Evolutionary conservation across 2,329 filamentous ascomycete species (phyloP).

Genomic region (Penicillium sclerotigenum): DNA sequence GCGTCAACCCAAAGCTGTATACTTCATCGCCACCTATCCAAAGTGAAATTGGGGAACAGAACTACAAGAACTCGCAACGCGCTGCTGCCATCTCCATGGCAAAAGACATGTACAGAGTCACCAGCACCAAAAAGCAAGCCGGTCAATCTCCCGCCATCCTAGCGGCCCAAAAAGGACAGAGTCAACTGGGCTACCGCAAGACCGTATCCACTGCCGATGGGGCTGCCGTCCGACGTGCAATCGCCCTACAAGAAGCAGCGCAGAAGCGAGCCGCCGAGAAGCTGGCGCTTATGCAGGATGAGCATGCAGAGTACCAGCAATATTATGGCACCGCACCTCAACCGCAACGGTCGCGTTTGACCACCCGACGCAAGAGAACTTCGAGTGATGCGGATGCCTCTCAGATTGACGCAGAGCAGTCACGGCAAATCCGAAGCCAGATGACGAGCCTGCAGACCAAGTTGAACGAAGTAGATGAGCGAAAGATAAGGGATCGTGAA

Average conservation of each 20-base stretch:
- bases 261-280: slow-evolving; percentile 82
- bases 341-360: slow-evolving; percentile 48
- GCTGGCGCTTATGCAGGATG: slow-evolving; percentile 73
- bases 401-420: slow-evolving; percentile 64
- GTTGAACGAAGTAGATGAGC: slow-evolving; percentile 32
- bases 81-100: slow-evolving; percentile 89
- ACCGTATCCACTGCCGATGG: slow-evolving; percentile 28
- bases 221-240: slow-evolving; percentile 22
- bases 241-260: slow-evolving; percentile 74
- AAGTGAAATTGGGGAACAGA: slow-evolving; percentile 70
- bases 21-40: slow-evolving; percentile 70
- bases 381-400: slow-evolving; percentile 62
- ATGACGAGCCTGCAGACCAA: slow-evolving; percentile 79
- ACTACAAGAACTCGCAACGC: slow-evolving; percentile 67
- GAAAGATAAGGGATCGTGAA: slow-evolving; percentile 68
- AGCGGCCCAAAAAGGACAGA: slow-evolving; percentile 36
- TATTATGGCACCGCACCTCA: slow-evolving; percentile 67
- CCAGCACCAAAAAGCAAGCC: slow-evolving; percentile 41
- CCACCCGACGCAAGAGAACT: slow-evolving; percentile 59
- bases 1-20: slow-evolving; percentile 73
- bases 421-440: slow-evolving; percentile 69
- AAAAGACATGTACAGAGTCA: slow-evolving; percentile 72
- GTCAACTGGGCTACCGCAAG: slow-evolving; percentile 33
- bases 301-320: slow-evolving; percentile 65
- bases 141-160: slow-evolving; percentile 20